Conservation (phyloP, 306 rosid genomes). For the Cucumis sativus region DNA sequence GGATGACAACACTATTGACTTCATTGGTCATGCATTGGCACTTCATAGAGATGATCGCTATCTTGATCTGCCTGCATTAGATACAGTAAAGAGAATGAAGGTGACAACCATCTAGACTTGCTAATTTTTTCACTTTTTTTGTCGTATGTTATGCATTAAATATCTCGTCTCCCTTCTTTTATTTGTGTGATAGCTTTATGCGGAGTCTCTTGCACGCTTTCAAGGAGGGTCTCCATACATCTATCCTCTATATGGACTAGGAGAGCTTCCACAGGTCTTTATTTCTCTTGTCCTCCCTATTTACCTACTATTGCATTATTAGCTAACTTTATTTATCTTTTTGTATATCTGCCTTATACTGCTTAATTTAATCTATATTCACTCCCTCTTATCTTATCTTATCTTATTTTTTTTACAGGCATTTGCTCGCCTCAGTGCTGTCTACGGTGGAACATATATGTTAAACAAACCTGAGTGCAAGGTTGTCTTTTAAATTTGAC, state of each 20-base stretch:
- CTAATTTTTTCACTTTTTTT: constrained; percentile 5
- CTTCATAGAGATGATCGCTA: constrained; percentile 92
- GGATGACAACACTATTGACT: constrained; percentile 79
- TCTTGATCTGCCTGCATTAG: constrained; percentile 79
- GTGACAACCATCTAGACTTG: constrained; percentile 18
- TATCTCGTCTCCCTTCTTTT: constrained; percentile 1
- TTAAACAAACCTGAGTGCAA: constrained; percentile 95
- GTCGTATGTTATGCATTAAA: neutral
- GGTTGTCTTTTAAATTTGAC: constrained; percentile 28
- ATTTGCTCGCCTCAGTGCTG: constrained; percentile 98
- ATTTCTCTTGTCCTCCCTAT: neutral
- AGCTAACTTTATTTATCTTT: neutral
- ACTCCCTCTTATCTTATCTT: neutral
- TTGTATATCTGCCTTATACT: neutral
- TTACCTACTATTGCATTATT: neutral
- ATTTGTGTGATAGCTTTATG: constrained; percentile 47
- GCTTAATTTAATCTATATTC: neutral
- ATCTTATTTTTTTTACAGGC: constrained; percentile 29
- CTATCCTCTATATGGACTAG: constrained; percentile 92
- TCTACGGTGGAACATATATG: constrained; percentile 97
- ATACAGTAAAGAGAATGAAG: constrained; percentile 96
- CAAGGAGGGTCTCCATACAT: constrained; percentile 99
- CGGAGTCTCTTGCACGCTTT: constrained; percentile 92
- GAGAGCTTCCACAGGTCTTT: constrained; percentile 96
- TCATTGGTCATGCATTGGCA: constrained; percentile 96